These are phyloP conservation scores for Amaranthus hypochondriacus DNA, from an alignment of 148 eudicot genomes.

Conservation along the genomic window DNA sequence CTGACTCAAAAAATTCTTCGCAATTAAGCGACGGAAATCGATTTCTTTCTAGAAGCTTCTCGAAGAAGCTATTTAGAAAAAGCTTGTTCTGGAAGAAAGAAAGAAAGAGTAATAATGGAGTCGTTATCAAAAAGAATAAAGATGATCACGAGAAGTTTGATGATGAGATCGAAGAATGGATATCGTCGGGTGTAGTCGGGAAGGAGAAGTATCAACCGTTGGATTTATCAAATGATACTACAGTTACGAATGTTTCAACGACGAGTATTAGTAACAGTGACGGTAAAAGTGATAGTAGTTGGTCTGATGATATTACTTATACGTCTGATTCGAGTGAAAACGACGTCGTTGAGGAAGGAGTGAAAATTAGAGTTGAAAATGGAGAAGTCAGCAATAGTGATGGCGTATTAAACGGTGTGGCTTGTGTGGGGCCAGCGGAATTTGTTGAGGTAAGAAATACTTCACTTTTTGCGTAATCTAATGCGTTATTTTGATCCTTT, in stretches of 20 bases:
- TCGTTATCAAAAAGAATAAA: neutral
- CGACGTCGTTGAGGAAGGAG: conserved; percentile 34
- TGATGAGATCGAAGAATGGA: conserved; percentile 56
- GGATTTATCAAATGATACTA: conserved; percentile 26
- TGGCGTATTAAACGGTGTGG: conserved; percentile 28
- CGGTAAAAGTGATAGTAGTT: conserved; percentile 40
- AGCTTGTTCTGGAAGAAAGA: conserved; percentile 44
- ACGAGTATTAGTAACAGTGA: conserved; percentile 21
- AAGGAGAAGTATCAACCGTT: conserved; percentile 31
- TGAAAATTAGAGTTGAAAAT: conserved; percentile 14
- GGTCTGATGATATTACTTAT: conserved; percentile 47
- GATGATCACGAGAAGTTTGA: neutral
- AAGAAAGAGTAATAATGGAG: neutral
- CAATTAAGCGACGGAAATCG: conserved; percentile 9
- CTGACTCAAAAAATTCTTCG: neutral
- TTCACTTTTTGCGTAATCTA: no score
- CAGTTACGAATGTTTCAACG: conserved; percentile 15
- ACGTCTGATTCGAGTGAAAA: conserved; percentile 34
- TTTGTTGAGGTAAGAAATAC: conserved; percentile 31
- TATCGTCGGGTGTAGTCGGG: conserved; percentile 28
- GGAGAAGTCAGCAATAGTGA: conserved; percentile 24
- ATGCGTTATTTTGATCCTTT: no score
- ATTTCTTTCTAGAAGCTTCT: conserved; percentile 40
- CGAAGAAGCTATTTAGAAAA: conserved; percentile 39
- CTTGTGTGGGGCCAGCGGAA: conserved; percentile 27